Base-by-base conservation (phyloP, 176 grass and related monocot genomes). In the Poa annua region DNA sequence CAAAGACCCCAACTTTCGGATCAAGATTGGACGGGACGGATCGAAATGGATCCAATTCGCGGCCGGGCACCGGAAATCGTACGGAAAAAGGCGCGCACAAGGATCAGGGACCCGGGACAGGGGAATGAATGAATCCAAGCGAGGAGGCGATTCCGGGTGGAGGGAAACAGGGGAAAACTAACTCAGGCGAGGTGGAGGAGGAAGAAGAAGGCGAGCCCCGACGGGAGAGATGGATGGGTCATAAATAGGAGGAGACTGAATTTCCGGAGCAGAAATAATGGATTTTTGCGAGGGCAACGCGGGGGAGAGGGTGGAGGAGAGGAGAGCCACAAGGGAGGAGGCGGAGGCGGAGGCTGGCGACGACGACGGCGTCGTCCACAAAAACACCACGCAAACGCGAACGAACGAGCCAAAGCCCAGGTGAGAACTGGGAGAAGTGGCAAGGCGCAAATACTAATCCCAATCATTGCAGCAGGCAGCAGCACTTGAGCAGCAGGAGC, bases 301-400 rank as follows among this genome's bases (percentile, higher is more conserved):
- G 50, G 44, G 34, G 20, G 15, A n/a, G n/a, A n/a, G n/a, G n/a
- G n/a, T n/a, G n/a, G 21, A 52, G 84, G 20, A 80, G 60, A 74
- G 39, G 76, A 90, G 75, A 83, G 80, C 88, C 88, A 90, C 88
- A 87, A 17, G 88, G 79, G 75, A 26, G 83, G 68, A 53, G 87
- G 57, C 73, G 83, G 68, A 53, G 87, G 57, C 73, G 84, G 80
- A 66, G 41, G 69, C 69, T 72, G 69, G 44, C 70, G 70, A 73
- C 70, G 70, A 73, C 70, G 74, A 51, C 80, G 84, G 29, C 88
- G 84, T 75, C 74, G 88, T 86, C 75, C 84, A 74, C 88, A 61
- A 83, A 90, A 83, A 79, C 84, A 83, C 38, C 88, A 86, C 88
- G 88, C 88, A 86, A 86, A 69, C 44, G 13, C 71, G 55, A 19